Percentiles rank a stretch among this genome's conserved stretches.
phyloP scores from a whole-genome alignment of 208 protist species.

The Wallacemonas sp. region DNA sequence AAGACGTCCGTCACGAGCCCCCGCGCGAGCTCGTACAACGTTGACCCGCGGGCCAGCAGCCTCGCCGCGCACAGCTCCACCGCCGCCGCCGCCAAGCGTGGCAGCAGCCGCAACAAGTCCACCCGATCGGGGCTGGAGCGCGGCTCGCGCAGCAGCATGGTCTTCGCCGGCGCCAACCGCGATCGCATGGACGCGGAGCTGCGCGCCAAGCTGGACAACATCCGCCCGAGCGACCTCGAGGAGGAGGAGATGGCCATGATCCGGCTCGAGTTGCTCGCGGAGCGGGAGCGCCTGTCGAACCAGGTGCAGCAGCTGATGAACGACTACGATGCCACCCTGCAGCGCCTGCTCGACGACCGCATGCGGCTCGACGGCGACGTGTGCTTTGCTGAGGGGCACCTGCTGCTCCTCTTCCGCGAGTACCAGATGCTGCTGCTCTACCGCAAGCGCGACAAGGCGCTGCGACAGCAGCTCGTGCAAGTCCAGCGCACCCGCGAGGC shows the following conservation, averaged over 20 bases:
- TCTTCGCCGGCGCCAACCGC: conserved; percentile 51
- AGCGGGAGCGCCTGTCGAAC: conserved; percentile 58
- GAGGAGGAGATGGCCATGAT: conserved; percentile 83
- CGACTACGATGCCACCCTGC: conserved; percentile 81
- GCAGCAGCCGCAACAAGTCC: conserved; percentile 22
- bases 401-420: conserved; percentile 95
- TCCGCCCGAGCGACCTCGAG: conserved; percentile 75
- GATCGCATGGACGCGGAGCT: conserved; percentile 86
- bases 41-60: not conserved
- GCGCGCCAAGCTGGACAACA: conserved; percentile 79
- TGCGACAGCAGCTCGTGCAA: conserved; percentile 59
- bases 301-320: conserved; percentile 49
- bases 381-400: conserved; percentile 90
- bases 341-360: conserved; percentile 79
- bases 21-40: conserved; percentile 4
- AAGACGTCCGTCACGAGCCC: conserved; percentile 1
- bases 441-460: conserved; percentile 86
- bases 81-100: not conserved
- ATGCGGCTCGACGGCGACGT: conserved; percentile 92
- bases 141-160: conserved; percentile 46
- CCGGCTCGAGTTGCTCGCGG: conserved; percentile 54
- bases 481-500: conserved; percentile 63
- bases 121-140: conserved; percentile 28
- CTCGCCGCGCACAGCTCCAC: no score
- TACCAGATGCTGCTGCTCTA: conserved; percentile 94